A percentile compares a stretch with the other conserved stretches of the same genome.
Evolutionary conservation across 1,139 yeast species (phyloP).

Genomic region (Scheffersomyces illinoinensis): DNA sequence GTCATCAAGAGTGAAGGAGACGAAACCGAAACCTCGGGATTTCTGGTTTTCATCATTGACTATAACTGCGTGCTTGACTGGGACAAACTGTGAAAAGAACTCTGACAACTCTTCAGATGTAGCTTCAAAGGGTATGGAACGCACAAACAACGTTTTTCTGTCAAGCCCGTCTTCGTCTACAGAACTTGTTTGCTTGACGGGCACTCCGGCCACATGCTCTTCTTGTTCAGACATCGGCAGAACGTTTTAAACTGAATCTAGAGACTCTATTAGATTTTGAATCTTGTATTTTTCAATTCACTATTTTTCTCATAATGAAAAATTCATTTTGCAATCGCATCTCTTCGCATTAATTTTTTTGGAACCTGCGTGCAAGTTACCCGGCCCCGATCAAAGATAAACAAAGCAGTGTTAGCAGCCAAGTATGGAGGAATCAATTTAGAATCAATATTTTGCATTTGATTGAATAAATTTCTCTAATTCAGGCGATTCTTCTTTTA

Average conservation of each 20-base stretch:
- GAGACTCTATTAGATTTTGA: neutral
- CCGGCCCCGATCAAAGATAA: neutral
- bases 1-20: constrained; percentile 80
- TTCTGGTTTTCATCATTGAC: constrained; percentile 75
- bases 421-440: neutral
- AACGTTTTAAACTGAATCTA: neutral
- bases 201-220: constrained; percentile 1
- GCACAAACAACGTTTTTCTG: constrained; percentile 74
- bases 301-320: neutral
- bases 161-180: constrained; percentile 43
- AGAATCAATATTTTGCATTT: too few relatives aligned
- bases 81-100: constrained; percentile 87
- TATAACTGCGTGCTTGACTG: constrained; percentile 92
- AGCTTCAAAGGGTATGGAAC: constrained; percentile 79
- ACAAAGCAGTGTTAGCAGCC: neutral
- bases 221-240: neutral
- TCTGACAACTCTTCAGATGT: constrained; percentile 79
- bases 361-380: neutral
- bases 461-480: neutral
- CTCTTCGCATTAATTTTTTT: neutral
- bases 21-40: constrained; percentile 95
- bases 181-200: constrained; percentile 1
- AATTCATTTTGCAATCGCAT: neutral
- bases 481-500: neutral
- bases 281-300: neutral